Conservation (phyloP, 306 rosid genomes). For the Morella rubra region DNA sequence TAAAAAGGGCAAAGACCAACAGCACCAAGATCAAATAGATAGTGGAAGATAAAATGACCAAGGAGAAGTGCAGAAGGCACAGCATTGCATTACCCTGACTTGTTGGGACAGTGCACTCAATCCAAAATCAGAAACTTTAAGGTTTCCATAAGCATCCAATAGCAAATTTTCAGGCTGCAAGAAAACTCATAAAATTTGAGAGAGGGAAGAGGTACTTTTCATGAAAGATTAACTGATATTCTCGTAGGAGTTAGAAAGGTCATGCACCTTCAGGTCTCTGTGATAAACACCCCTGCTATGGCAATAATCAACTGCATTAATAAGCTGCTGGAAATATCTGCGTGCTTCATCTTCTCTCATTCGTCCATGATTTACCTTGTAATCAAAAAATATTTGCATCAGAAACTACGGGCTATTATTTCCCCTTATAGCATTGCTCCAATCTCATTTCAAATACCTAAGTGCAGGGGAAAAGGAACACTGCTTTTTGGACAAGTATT, state of each 20-base stretch:
- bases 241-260: neutral
- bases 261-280: conserved; percentile 84
- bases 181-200: conserved; percentile 23
- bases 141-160: conserved; percentile 75
- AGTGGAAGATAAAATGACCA: conserved; percentile 15
- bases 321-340: conserved; percentile 93
- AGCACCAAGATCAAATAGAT: conserved; percentile 19
- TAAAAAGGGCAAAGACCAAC: neutral
- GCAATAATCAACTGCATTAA: conserved; percentile 95
- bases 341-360: conserved; percentile 92
- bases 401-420: conserved; percentile 20
- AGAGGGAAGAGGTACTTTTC: conserved; percentile 5
- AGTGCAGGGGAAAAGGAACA: conserved; percentile 15
- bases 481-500: neutral
- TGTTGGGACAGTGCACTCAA: conserved; percentile 95
- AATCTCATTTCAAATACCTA: conserved; percentile 16
- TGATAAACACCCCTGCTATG: conserved; percentile 99
- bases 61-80: conserved; percentile 24
- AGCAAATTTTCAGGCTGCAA: conserved; percentile 95
- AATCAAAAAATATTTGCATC: conserved; percentile 7
- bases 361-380: conserved; percentile 90
- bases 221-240: conserved; percentile 2
- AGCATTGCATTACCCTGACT: conserved; percentile 63
- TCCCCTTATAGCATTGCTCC: conserved; percentile 2
- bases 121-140: conserved; percentile 97